Evolutionary conservation across 805 yeast species (phyloP), one percentile per base, ranked within the genome.

Genomic region (Saccharomycopsis fibuligera): DNA sequence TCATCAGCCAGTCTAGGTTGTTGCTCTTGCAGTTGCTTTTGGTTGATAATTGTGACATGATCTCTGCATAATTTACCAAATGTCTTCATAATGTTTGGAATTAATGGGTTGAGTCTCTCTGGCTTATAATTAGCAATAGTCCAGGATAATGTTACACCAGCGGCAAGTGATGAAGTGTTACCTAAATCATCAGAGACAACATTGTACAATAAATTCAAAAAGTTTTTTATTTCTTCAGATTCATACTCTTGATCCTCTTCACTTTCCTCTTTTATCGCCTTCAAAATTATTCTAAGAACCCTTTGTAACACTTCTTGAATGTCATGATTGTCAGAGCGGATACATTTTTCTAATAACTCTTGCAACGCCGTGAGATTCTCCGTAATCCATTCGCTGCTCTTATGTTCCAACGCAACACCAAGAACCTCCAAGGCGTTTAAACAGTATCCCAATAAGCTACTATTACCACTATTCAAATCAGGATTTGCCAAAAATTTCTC

Each of bases 361-460:
- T 85, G 90, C 25, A 95, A 73, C 33, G 81, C 78, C 1, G 74
- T 68, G 30, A 89, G 64, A 55, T 89, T 85, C 2, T 79, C 76
- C 35, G 84, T 66, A 45, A 93, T 82, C 97, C 97, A 93, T n/a
- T 72, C 78, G 0, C 83, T 64, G 1, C 79, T 64, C 64, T 86
- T 86, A 74, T 89, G 86, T 54, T 81, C 85, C 48, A 93, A 68
- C 1, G 89, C 88, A 41, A 90, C 86, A 14, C 83, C 81, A 41
- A 93, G 71, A 0, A 93, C 97, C 61, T 87, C 96, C 45, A 95
- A 67, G 0, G 98, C 96, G 65, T 93, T 95, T 57, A 91, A 69
- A 57, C 96, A 86, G 56, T 85, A 83, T 1, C 88, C 86, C 19
- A 60, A 59, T 2, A 63, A 58, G 52, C 81, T 81, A 35, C 79